Conservation (phyloP, 1,139 yeast genomes). For the Hanseniaspora uvarum region DNA sequence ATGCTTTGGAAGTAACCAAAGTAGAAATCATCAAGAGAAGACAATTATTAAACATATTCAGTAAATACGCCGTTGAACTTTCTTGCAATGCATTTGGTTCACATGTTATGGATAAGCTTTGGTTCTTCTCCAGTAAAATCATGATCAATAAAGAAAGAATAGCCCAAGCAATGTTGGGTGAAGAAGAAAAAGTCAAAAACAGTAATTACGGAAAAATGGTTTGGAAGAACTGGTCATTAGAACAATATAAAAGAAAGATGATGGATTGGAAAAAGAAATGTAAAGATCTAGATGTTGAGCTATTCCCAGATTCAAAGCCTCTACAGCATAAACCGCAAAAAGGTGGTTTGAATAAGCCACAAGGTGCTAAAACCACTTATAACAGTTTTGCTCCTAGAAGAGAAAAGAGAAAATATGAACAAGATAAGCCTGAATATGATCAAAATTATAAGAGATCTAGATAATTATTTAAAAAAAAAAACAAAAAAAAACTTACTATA, state of each 20-base stretch:
- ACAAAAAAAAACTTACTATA: neutral
- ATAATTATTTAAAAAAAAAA: too few species aligned
- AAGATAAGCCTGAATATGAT: constrained; percentile 11
- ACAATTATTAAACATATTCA: constrained; percentile 52
- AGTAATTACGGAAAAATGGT: constrained; percentile 81
- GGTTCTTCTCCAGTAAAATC: constrained; percentile 67
- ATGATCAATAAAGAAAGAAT: constrained; percentile 81
- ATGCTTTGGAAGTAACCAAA: constrained; percentile 43
- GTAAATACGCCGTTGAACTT: constrained; percentile 46
- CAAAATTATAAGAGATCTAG: constrained; percentile 15
- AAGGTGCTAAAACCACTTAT: constrained; percentile 13
- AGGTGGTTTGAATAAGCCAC: constrained; percentile 40
- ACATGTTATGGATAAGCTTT: constrained; percentile 74
- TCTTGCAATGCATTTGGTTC: constrained; percentile 87
- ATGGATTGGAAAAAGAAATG: constrained; percentile 72
- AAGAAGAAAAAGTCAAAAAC: constrained; percentile 62
- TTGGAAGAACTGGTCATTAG: constrained; percentile 93
- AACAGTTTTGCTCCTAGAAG: constrained; percentile 15
- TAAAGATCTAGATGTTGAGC: constrained; percentile 57
- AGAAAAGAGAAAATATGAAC: constrained; percentile 15
- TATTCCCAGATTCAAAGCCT: constrained; percentile 33
- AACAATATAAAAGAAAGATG: constrained; percentile 59
- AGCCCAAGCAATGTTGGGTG: constrained; percentile 55
- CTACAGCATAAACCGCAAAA: constrained; percentile 39
- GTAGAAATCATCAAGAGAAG: constrained; percentile 54